These are phyloP conservation scores for Penicillium bovifimosum DNA, from an alignment of 495 filamentous ascomycete species.

Conservation along the genomic window DNA sequence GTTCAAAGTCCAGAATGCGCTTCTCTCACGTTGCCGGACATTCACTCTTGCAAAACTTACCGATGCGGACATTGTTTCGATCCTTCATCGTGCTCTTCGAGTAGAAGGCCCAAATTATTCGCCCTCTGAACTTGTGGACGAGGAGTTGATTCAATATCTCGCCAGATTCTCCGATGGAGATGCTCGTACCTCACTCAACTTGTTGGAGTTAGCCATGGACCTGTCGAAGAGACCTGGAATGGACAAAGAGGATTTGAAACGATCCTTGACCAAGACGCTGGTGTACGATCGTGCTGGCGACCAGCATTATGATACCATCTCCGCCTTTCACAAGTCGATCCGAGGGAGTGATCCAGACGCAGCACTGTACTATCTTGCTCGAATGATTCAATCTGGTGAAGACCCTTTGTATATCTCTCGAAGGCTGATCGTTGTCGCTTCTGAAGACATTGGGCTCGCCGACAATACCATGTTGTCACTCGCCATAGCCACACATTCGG, in stretches of 20 bases:
- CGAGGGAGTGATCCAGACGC: slow-evolving; percentile 84
- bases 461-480: slow-evolving; percentile 81
- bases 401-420: slow-evolving; percentile 90
- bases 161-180: slow-evolving; percentile 85
- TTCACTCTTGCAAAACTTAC: slow-evolving; percentile 77
- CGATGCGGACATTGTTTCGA: slow-evolving; percentile 61
- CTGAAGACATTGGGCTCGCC: slow-evolving; percentile 87
- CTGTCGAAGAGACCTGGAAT: slow-evolving; percentile 48
- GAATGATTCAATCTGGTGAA: slow-evolving; percentile 95
- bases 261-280: slow-evolving; percentile 77
- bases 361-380: slow-evolving; percentile 84
- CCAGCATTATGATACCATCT: slow-evolving; percentile 92
- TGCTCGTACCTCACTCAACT: slow-evolving; percentile 85
- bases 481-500: slow-evolving; percentile 76
- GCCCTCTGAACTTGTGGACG: slow-evolving; percentile 61
- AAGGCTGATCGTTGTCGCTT: slow-evolving; percentile 84
- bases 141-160: slow-evolving; percentile 73
- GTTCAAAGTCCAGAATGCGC: slow-evolving; percentile 86
- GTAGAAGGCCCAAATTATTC: slow-evolving; percentile 52
- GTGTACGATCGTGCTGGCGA: slow-evolving; percentile 94
- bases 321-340: slow-evolving; percentile 92
- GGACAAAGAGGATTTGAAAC: slow-evolving; percentile 65
- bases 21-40: slow-evolving; percentile 83
- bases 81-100: slow-evolving; percentile 67
- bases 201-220: slow-evolving; percentile 79